phyloP scores from a whole-genome alignment of 2,329 filamentous ascomycete genomes.

The Monascus ruber region DNA sequence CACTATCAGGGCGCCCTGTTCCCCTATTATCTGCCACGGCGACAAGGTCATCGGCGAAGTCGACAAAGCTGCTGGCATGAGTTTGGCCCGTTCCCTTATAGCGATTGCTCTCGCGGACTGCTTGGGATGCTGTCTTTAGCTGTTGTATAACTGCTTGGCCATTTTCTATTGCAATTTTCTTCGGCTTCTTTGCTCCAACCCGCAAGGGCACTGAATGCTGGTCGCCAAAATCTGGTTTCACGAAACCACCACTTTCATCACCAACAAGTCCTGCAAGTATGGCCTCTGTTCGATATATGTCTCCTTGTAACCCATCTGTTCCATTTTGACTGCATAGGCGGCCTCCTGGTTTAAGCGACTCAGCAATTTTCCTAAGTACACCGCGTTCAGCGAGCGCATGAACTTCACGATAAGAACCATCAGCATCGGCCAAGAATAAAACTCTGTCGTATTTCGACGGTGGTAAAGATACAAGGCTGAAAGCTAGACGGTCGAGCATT shows the following conservation, averaged over 20 bases:
- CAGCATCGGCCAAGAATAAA: constrained; percentile 69
- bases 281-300: constrained; percentile 20
- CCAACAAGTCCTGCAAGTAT: constrained; percentile 39
- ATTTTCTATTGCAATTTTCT: constrained; percentile 27
- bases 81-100: too few species aligned
- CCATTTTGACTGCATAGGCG: constrained; percentile 53
- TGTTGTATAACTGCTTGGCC: too few species aligned
- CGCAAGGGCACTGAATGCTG: constrained; percentile 50
- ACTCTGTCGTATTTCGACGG: constrained; percentile 69
- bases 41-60: constrained; percentile 21
- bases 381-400: constrained; percentile 53
- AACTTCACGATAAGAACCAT: constrained; percentile 56
- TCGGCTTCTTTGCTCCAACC: constrained; percentile 53
- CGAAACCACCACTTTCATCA: constrained; percentile 52
- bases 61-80: constrained; percentile 10
- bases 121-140: too few species aligned
- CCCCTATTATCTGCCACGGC: constrained; percentile 22
- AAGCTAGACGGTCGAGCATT: constrained; percentile 89
- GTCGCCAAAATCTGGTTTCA: constrained; percentile 56
- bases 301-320: constrained; percentile 27
- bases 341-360: constrained; percentile 58
- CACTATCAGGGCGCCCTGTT: constrained; percentile 58
- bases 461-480: constrained; percentile 69
- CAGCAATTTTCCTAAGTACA: constrained; percentile 58
- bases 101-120: too few species aligned